These are phyloP conservation scores for Penicillium soppii DNA, from an alignment of 495 filamentous ascomycete species.

Conservation along the genomic window DNA sequence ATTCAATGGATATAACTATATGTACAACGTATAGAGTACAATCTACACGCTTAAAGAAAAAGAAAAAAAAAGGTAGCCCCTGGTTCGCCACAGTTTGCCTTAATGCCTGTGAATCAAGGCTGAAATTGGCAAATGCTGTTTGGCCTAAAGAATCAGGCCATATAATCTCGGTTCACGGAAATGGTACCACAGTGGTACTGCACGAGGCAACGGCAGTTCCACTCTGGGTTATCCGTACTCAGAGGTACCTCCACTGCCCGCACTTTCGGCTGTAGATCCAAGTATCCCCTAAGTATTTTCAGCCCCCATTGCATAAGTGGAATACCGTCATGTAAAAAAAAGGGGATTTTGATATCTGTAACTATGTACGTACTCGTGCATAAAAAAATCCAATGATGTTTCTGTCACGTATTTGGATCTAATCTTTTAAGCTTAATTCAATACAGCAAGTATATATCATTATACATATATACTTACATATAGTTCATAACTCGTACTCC, in stretches of 20 bases:
- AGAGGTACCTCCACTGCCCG: slow-evolving; percentile 11
- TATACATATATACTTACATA: not conserved
- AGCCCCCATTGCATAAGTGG: not conserved
- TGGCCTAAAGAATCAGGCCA: not conserved
- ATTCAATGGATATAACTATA: not conserved
- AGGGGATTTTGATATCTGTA: too few species aligned
- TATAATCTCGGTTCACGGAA: too few species aligned
- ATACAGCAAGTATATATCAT: not conserved
- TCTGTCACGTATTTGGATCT: too few species aligned
- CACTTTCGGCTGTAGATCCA: slow-evolving; percentile 12
- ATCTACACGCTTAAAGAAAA: not conserved
- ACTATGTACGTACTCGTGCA: too few species aligned
- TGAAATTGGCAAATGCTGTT: too few species aligned
- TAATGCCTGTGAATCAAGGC: too few species aligned
- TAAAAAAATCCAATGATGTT: not conserved
- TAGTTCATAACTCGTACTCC: too few species aligned
- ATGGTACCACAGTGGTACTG: not conserved
- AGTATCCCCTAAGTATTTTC: not conserved
- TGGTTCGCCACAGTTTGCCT: slow-evolving; percentile 5
- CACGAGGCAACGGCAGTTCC: not conserved
- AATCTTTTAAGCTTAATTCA: too few species aligned
- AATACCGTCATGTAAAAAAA: not conserved
- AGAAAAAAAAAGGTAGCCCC: not conserved
- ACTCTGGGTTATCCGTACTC: slow-evolving; percentile 7
- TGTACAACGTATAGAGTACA: not conserved